Evolutionary conservation across 2,329 filamentous ascomycete species (phyloP), one percentile per base, ranked within the genome.

Genomic region (Dothistroma pini): DNA sequence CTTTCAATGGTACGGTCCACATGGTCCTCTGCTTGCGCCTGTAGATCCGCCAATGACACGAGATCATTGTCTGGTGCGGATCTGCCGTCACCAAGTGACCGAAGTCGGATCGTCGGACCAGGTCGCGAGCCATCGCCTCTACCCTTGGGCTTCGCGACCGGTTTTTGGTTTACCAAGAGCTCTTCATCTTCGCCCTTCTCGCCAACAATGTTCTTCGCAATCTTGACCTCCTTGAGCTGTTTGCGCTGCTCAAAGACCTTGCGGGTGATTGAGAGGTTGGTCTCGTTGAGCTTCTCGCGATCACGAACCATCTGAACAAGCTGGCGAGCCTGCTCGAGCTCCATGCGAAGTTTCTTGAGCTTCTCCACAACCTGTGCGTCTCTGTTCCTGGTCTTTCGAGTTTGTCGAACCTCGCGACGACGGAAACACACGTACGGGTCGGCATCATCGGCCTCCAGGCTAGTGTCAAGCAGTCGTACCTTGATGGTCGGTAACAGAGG

Each of bases 371-470:
- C 91, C 77, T 96, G 93, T 38, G 91, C 91, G 79, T 99, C 95
- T 72, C 95, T 87, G 68, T 91, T 91, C 72, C 95, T 86, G 41
- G 95, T 99, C 79, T 97, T 99, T 70, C 95, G 89, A 54, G 92
- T 93, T 75, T 96, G 91, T 60, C 95, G 89, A 52, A 96, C 90
- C 77, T 99, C 95, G 66, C 95, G 90, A 69, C 95, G 87, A 74
- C 95, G 87, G 84, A 99, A 99, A 78, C 95, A 99, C 71, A 99
- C 93, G 78, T 96, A 99, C 54, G 95, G 95, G 77, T 99, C 95
- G 70, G 90, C 86, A 74, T 99, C 95, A 75, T 99, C 95, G 63
- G 89, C 96, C 67, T 97, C 93, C 73, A 91, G 89, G 65, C 95
- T 91, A 52, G 88, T 96, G 79, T 99, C 95, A 67, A 96, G 95